Conservation (phyloP, 345 rosid genomes). For the Anastatica hierochuntica region DNA sequence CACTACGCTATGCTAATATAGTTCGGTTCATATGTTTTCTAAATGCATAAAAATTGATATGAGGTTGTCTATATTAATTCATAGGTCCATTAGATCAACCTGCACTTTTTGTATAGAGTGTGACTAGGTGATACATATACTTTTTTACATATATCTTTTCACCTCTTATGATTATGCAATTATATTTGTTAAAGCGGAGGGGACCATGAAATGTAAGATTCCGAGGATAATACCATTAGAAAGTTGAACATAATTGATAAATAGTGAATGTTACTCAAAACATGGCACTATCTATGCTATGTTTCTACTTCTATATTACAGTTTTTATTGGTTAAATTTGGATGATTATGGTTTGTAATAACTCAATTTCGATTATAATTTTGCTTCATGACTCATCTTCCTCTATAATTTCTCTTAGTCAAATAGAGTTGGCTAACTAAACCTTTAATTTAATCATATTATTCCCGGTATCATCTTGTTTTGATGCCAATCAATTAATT, state of each 20-base stretch:
- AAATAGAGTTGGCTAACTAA: constrained; percentile 32
- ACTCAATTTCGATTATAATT: constrained; percentile 1
- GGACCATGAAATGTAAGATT: constrained; percentile 21
- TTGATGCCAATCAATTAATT: background rate
- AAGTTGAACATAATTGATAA: constrained; percentile 23
- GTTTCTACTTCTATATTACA: constrained; percentile 15
- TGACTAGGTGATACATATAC: constrained; percentile 1
- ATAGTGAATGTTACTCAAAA: constrained; percentile 25
- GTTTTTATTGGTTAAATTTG: constrained; percentile 2
- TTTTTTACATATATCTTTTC: background rate
- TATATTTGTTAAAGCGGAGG: background rate
- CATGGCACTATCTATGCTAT: constrained; percentile 23
- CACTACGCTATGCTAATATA: background rate
- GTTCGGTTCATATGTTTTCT: background rate
- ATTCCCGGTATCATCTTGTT: too few relatives aligned
- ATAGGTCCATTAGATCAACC: constrained; percentile 12
- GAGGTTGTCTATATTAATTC: background rate
- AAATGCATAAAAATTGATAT: background rate
- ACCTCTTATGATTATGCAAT: background rate
- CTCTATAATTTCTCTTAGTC: constrained; percentile 27
- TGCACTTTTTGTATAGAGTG: constrained; percentile 4
- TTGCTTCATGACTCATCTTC: constrained; percentile 21
- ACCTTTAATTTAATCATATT: constrained; percentile 1
- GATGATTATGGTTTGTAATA: constrained; percentile 16
- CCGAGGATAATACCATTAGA: constrained; percentile 21